Evolutionary conservation across 345 rosid species (phyloP).

Genomic region (Pugionium dolabratum): DNA sequence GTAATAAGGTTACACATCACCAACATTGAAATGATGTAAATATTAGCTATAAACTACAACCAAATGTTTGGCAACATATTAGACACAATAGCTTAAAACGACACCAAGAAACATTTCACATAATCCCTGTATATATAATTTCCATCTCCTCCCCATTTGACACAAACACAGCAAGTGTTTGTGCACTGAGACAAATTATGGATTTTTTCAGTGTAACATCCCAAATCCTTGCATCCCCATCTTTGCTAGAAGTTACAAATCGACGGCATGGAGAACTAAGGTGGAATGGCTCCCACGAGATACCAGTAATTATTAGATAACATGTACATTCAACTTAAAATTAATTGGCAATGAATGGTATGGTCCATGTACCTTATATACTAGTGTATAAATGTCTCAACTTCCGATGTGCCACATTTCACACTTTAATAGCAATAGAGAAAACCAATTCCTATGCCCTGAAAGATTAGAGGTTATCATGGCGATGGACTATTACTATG

Average conservation of each 20-base stretch:
- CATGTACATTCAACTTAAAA: no score
- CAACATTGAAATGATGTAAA: not conserved
- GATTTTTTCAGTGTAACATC: constrained; percentile 68
- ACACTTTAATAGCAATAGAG: constrained; percentile 16
- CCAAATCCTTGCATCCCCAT: constrained; percentile 99
- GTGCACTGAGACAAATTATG: constrained; percentile 80
- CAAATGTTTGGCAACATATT: not conserved
- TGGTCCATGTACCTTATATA: no score
- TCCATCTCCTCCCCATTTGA: constrained; percentile 98
- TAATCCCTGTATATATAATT: constrained; percentile 82
- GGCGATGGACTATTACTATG: not conserved
- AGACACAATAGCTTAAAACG: not conserved
- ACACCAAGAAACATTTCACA: not conserved
- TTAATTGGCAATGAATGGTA: no score
- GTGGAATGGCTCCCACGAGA: constrained; percentile 97
- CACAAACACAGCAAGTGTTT: constrained; percentile 92
- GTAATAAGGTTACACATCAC: not conserved
- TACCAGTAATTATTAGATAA: constrained; percentile 52
- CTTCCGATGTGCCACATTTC: no score
- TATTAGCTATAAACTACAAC: not conserved
- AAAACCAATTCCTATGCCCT: constrained; percentile 99
- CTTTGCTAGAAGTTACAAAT: constrained; percentile 95
- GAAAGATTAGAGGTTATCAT: constrained; percentile 22
- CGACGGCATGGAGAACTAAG: constrained; percentile 90
- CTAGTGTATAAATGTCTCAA: no score